Base-by-base conservation (phyloP, 768 basidiomycete species). In the Mycena galopus region DNA sequence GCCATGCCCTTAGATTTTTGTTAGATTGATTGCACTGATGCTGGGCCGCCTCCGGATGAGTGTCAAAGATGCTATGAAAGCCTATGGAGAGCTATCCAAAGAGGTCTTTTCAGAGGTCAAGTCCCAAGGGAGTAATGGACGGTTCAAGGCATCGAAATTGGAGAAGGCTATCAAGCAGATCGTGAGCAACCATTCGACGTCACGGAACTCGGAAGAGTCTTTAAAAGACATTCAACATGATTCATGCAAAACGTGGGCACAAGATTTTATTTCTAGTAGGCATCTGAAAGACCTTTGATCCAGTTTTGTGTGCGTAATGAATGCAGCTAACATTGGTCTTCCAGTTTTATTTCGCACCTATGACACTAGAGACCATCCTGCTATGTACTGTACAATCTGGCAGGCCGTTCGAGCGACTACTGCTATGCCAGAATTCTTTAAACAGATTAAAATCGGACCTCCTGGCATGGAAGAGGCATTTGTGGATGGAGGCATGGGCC, bases 1-100 rank as follows among this genome's bases (percentile, higher is more conserved):
- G 14, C 19, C 19, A 17, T 19, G 17, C 19, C 7, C 42, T 44
- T 17, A 44, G 7, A 44, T n/a, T 44, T 17, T 17, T 44, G 4
- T 12, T 21, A 64, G 62, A 4, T 12, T 64, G 30, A 64, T 64
- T 29, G 62, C 62, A 32, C 62, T 64, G 14, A 64, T 64, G 62
- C 62, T 64, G 12, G 62, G 62, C 32, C 62, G 62, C 29, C 62
- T 64, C 17, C 62, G 32, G 7, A 64, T 64, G 62, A 21, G 19
- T 17, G 32, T 64, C 9, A 29, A 32, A 17, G 62, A 64, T 17
- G 47, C 62, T 7, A 51, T 51, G 16, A 14, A 53, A 6, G 47
- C 47, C 1, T 64, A 64, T 30, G 62, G 32, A 21, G n/a, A n/a
- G 7, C 47, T 64, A 3, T 29, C 62, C 5, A 29, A 64, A 35